These are phyloP conservation scores for Salinomyces thailandicus DNA, from an alignment of 2,329 filamentous ascomycete genomes.

Conservation along the genomic window DNA sequence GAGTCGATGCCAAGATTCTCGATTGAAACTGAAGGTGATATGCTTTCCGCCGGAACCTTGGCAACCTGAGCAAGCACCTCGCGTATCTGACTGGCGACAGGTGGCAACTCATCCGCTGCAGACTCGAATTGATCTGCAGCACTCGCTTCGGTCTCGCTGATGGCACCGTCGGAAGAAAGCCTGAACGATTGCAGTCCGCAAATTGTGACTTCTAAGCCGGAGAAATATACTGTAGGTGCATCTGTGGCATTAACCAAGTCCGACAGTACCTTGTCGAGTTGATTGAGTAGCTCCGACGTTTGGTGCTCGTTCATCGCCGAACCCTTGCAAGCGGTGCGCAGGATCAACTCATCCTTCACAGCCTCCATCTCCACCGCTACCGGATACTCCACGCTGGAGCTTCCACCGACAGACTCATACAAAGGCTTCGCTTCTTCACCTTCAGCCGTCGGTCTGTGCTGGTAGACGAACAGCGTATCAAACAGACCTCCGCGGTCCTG, in stretches of 20 bases:
- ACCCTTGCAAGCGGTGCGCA: conserved; percentile 62
- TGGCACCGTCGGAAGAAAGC: neutral
- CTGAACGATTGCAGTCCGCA: conserved; percentile 50
- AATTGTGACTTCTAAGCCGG: conserved; percentile 46
- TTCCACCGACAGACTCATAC: conserved; percentile 53
- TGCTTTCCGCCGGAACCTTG: conserved; percentile 45
- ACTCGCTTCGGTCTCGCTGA: neutral
- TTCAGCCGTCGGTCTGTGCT: conserved; percentile 39
- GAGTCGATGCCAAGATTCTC: conserved; percentile 86
- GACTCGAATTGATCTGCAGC: conserved; percentile 1
- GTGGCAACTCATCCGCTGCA: conserved; percentile 3
- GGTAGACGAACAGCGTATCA: conserved; percentile 57
- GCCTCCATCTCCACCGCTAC: conserved; percentile 73
- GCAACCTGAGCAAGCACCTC: conserved; percentile 47
- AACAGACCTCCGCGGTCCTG: conserved; percentile 36
- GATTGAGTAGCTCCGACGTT: conserved; percentile 43
- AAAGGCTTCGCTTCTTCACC: conserved; percentile 27
- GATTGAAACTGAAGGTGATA: conserved; percentile 53
- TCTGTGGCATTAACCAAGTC: conserved; percentile 44
- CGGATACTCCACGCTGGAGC: conserved; percentile 66
- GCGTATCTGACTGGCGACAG: conserved; percentile 27
- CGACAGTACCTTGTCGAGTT: conserved; percentile 50
- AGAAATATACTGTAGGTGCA: conserved; percentile 45
- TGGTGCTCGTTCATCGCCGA: conserved; percentile 40
- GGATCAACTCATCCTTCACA: conserved; percentile 45